Evolutionary conservation across 148 eudicot species (phyloP), one percentile per base, ranked within the genome.

Genomic region (Amaranthus palmeri): DNA sequence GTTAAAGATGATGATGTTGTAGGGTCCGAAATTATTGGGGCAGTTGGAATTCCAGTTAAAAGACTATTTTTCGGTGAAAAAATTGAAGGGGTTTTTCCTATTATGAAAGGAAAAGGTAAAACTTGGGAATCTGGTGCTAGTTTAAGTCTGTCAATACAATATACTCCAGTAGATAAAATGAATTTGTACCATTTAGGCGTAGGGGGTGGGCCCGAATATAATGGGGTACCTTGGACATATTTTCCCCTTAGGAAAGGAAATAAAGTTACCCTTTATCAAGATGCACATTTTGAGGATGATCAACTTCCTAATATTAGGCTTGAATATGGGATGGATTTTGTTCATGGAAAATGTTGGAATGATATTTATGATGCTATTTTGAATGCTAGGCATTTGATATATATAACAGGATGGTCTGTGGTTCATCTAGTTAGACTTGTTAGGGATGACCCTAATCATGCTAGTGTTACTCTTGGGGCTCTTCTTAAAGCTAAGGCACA

Each of bases 381-480:
- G 67, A 76, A 80, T 76, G 98, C 98, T 42, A 88, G 96, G 3
- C 83, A 78, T 10, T 66, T 93, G 76, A 58, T 89, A 7, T 93
- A 93, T 61, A 86, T 93, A 66, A 91, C 96, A 0, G 98, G 98
- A 14, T 93, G 98, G 98, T 91, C 97, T 71, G 85, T 91, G 13
- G 86, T 78, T 43, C 97, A 91, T 52, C 58, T 78, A 41, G 86
- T 93, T 49, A 76, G 74, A 60, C 89, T 93, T 43, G 88, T 93
- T 48, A 83, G 96, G 7, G 84, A 86, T 65, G 78, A 69, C 54
- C 80, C 72, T 17, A 68, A 80, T 53, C 72, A 73, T 4, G 17
- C 72, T 0, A 70, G 71, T 64, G 79, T 73, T 49, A 81, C 73
- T n/a, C 79, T 93, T 55, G 97, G 98, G 6, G 83, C 81, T 54